Conservation (phyloP, 1,139 yeast genomes). For the Zygoascus hellenicus region DNA sequence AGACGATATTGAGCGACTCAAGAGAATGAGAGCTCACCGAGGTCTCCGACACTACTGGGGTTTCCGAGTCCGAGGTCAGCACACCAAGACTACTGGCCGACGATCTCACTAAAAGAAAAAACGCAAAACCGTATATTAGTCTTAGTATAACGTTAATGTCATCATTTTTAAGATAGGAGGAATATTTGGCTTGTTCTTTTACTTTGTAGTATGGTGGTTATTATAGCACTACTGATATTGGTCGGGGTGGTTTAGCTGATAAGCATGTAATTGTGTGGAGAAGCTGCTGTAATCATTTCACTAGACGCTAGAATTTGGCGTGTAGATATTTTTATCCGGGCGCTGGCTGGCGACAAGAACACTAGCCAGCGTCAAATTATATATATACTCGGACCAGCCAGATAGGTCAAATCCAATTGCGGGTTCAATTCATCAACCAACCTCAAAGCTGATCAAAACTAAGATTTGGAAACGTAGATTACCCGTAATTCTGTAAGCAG, state of each 20-base stretch:
- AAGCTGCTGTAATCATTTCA: not conserved
- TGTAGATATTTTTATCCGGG: no score
- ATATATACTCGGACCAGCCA: no score
- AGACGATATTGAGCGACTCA: slow-evolving; percentile 99
- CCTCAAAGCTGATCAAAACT: no score
- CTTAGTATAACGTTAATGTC: slow-evolving; percentile 11
- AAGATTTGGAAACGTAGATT: no score
- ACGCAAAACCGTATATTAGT: slow-evolving; percentile 6
- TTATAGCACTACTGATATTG: not conserved
- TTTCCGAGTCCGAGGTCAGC: slow-evolving; percentile 91
- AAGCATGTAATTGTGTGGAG: not conserved
- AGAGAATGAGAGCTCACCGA: slow-evolving; percentile 99
- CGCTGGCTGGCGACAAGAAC: no score
- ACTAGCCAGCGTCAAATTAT: no score
- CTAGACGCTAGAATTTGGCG: not conserved
- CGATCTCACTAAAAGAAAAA: slow-evolving; percentile 35
- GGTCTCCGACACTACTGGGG: slow-evolving; percentile 99
- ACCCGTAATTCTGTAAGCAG: no score
- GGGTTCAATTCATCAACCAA: no score
- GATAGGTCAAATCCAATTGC: no score
- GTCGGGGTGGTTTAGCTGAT: not conserved
- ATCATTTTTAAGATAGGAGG: not conserved
- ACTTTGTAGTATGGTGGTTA: not conserved
- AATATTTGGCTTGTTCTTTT: not conserved
- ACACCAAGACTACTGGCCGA: slow-evolving; percentile 99